Conservation (phyloP, 2,329 filamentous ascomycete species). For the Paracamarosporium sp. region DNA sequence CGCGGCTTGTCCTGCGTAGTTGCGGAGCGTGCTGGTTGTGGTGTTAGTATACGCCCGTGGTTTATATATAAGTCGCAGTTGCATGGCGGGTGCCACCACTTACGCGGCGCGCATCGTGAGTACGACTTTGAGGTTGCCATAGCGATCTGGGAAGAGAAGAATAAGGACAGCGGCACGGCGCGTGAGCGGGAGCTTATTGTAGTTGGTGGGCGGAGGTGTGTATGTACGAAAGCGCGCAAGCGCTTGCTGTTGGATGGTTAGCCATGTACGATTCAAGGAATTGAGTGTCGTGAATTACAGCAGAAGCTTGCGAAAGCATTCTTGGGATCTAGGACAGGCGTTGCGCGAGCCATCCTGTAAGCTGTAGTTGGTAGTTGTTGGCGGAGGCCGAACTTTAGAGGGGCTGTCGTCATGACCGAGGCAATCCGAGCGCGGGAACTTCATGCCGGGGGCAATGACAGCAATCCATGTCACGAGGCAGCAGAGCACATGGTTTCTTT, state of each 20-base stretch:
- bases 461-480: background rate
- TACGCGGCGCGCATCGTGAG: conserved; percentile 65
- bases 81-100: background rate
- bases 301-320: conserved; percentile 41
- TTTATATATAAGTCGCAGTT: background rate
- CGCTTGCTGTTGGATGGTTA: conserved; percentile 49
- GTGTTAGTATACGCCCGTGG: background rate
- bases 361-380: background rate
- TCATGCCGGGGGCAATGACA: background rate
- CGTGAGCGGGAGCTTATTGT: conserved; percentile 62
- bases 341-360: conserved; percentile 39
- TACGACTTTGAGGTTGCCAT: conserved; percentile 75
- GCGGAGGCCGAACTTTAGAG: conserved; percentile 14
- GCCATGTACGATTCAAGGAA: background rate
- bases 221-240: conserved; percentile 64
- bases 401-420: conserved; percentile 32
- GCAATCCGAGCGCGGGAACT: conserved; percentile 17
- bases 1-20: conserved; percentile 77
- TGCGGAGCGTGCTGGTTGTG: conserved; percentile 55
- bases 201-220: conserved; percentile 63
- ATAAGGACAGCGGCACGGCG: conserved; percentile 87
- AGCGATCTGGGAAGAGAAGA: conserved; percentile 82
- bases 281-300: conserved; percentile 18
- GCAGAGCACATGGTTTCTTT: background rate
- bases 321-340: conserved; percentile 27